Evolutionary conservation across 768 basidiomycete genomes (phyloP).

Genomic region (Russula sp.): DNA sequence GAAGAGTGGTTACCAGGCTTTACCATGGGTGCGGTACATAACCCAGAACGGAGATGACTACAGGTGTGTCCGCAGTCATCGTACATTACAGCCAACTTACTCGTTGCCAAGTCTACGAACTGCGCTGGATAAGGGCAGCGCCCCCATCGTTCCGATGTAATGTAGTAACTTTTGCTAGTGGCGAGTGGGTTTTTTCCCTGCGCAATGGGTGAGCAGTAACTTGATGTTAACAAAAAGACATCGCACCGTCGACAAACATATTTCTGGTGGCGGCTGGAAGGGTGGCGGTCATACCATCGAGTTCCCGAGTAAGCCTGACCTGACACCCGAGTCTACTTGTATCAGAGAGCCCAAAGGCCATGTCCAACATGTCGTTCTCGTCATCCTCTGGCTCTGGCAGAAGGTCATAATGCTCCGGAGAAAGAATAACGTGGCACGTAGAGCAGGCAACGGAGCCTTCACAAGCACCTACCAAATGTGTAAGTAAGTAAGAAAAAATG

Average conservation of each 20-base stretch:
- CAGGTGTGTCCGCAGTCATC: constrained; percentile 50
- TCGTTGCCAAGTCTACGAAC: constrained; percentile 55
- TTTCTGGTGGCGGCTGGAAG: constrained; percentile 92
- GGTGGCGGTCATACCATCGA: constrained; percentile 83
- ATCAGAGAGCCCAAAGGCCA: constrained; percentile 95
- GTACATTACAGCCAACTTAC: constrained; percentile 1
- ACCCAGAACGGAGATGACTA: constrained; percentile 91
- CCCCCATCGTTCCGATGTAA: constrained; percentile 51
- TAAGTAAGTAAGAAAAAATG: constrained; percentile 2
- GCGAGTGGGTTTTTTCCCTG: constrained; percentile 52
- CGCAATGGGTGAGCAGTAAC: constrained; percentile 1
- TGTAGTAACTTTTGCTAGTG: constrained; percentile 37
- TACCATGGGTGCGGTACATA: constrained; percentile 95
- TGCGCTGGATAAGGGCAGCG: constrained; percentile 69
- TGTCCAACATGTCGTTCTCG: constrained; percentile 98
- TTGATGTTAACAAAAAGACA: background rate
- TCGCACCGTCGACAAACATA: constrained; percentile 91
- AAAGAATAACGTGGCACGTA: constrained; percentile 92
- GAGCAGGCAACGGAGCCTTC: constrained; percentile 97
- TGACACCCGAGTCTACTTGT: constrained; percentile 83
- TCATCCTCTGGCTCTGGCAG: constrained; percentile 95
- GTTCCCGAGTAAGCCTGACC: constrained; percentile 69
- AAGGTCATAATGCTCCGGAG: constrained; percentile 75
- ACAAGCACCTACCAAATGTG: constrained; percentile 71
- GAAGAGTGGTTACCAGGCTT: constrained; percentile 94